Percentiles rank a stretch among this genome's conserved stretches.
Conservation (phyloP, 495 filamentous ascomycete species). For the Astrothelium macrocarpum region DNA sequence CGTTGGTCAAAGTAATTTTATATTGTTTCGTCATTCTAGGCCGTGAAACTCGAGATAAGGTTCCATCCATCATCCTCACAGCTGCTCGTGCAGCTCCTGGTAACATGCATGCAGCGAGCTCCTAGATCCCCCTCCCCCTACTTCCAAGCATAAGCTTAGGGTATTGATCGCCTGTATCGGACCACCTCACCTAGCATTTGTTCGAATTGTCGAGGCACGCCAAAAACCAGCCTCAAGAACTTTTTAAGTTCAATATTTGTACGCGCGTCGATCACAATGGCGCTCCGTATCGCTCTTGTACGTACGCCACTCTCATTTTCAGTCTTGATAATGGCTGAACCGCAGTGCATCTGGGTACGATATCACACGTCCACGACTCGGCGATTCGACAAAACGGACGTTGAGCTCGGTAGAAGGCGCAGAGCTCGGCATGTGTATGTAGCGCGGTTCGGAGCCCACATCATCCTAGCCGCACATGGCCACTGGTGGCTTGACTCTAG, state of each 20-base stretch:
- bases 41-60: neutral
- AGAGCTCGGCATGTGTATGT: neutral
- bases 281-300: neutral
- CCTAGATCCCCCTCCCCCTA: neutral
- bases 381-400: neutral
- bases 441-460: neutral
- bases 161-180: neutral
- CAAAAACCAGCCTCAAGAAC: neutral
- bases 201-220: neutral
- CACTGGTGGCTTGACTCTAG: too few relatives aligned
- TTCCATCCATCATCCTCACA: neutral
- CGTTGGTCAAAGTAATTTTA: neutral
- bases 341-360: neutral
- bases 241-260: neutral
- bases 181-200: too few relatives aligned
- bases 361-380: too few relatives aligned
- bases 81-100: conserved; percentile 3
- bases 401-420: neutral
- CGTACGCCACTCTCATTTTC: neutral
- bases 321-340: neutral
- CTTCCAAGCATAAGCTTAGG: neutral
- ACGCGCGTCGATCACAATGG: neutral
- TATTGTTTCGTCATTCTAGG: neutral
- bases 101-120: neutral
- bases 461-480: neutral